Evolutionary conservation across 495 filamentous ascomycete genomes (phyloP).

Genomic region (Hypomontagnella submonticulosa): DNA sequence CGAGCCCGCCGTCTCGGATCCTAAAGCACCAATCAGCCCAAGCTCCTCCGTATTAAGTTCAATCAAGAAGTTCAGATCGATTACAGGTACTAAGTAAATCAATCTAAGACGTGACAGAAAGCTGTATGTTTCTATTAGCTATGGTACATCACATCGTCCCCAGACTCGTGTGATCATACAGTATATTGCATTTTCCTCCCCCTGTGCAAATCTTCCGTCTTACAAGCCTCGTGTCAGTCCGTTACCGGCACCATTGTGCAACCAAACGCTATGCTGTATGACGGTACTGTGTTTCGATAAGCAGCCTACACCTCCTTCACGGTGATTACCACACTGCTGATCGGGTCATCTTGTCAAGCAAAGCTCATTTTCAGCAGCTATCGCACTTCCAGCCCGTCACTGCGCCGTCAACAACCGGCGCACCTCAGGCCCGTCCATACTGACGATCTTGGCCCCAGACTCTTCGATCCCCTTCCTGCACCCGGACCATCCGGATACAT

Average conservation of each 20-base stretch:
- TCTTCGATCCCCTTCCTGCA: conserved; percentile 66
- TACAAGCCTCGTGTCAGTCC: conserved; percentile 14
- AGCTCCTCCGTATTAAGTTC: too few species aligned
- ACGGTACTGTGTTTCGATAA: background rate
- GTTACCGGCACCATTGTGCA: background rate
- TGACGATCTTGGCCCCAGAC: conserved; percentile 59
- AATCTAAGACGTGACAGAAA: too few species aligned
- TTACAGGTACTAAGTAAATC: too few species aligned
- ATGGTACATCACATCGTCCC: background rate
- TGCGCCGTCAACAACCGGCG: conserved; percentile 42
- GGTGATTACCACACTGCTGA: too few species aligned
- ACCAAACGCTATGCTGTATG: background rate
- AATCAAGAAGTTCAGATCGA: too few species aligned
- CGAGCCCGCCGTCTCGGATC: too few species aligned
- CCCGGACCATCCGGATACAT: conserved; percentile 65
- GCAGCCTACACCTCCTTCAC: background rate
- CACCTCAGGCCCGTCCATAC: conserved; percentile 56
- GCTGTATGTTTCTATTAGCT: too few species aligned
- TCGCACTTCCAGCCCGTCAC: conserved; percentile 2
- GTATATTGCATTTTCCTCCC: background rate
- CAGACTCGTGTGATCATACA: background rate
- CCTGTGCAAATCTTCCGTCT: background rate
- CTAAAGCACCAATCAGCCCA: too few species aligned
- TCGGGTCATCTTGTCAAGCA: too few species aligned
- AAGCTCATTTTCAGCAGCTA: too few species aligned